A percentile compares a stretch with the other conserved stretches of the same genome.
Conservation (phyloP, 495 filamentous ascomycete species). For the Clavariopsis aquatica region DNA sequence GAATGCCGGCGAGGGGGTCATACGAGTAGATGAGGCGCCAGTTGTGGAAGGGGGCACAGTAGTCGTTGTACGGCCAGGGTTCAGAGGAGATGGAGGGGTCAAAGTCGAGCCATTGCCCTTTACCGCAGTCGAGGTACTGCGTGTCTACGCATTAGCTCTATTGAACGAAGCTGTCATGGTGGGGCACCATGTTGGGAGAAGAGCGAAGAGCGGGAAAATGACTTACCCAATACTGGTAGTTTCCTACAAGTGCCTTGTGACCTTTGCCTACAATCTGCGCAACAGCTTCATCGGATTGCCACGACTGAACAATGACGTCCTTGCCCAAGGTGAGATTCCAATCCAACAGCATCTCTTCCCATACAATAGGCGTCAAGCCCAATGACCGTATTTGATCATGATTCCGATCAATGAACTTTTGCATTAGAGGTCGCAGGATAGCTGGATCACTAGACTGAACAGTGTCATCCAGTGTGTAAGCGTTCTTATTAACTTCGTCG, state of each 20-base stretch:
- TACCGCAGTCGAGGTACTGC: conserved; percentile 79
- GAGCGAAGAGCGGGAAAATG: background rate
- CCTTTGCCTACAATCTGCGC: conserved; percentile 58
- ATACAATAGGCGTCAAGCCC: conserved; percentile 69
- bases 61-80: conserved; percentile 68
- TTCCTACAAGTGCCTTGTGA: conserved; percentile 67
- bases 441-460: conserved; percentile 61
- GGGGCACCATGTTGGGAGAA: background rate
- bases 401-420: conserved; percentile 67
- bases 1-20: conserved; percentile 65
- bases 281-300: conserved; percentile 62
- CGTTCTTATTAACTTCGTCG: conserved; percentile 76
- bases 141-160: conserved; percentile 5
- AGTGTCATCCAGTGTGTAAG: conserved; percentile 70
- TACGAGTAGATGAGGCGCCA: conserved; percentile 80
- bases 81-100: conserved; percentile 46
- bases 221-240: conserved; percentile 73
- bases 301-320: conserved; percentile 71
- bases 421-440: conserved; percentile 68
- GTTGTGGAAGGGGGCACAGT: conserved; percentile 70
- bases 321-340: conserved; percentile 70
- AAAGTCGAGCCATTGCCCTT: conserved; percentile 74
- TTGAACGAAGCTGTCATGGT: conserved; percentile 3
- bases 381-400: conserved; percentile 59
- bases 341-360: conserved; percentile 78